These are phyloP conservation scores for Patellifolia procumbens DNA, from an alignment of 179 eudicot species.

Conservation along the genomic window DNA sequence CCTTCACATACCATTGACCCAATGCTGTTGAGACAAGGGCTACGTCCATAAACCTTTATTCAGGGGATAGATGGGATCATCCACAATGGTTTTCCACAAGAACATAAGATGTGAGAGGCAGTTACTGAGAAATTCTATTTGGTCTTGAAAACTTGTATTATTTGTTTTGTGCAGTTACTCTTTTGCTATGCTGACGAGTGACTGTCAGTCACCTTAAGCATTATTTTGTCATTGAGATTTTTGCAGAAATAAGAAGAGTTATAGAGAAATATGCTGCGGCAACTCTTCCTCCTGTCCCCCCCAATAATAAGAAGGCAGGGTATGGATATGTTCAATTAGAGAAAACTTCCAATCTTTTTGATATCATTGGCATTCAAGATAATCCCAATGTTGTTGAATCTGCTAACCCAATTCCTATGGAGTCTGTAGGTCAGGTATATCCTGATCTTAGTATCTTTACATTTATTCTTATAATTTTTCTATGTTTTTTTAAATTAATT, in stretches of 20 bases:
- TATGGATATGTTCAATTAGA: conserved; percentile 67
- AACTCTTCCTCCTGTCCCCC: conserved; percentile 64
- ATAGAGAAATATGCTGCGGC: conserved; percentile 50
- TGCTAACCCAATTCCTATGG: conserved; percentile 77
- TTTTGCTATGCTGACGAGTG: not conserved
- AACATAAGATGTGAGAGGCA: not conserved
- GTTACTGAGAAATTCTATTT: not conserved
- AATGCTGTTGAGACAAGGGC: not conserved
- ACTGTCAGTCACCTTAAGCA: not conserved
- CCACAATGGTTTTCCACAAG: not conserved
- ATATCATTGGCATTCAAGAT: conserved; percentile 40
- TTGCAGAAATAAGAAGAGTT: conserved; percentile 68
- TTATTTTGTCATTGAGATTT: not conserved
- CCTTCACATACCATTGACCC: not conserved
- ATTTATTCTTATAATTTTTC: not conserved
- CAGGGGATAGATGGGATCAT: not conserved
- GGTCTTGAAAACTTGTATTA: not conserved
- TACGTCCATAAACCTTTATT: not conserved
- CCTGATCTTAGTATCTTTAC: conserved; percentile 15
- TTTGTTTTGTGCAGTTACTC: not conserved
- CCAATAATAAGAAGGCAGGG: conserved; percentile 54
- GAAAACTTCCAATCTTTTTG: conserved; percentile 54
- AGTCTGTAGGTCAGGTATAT: conserved; percentile 77
- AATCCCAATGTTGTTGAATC: conserved; percentile 43
- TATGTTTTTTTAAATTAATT: conserved; percentile 1